phyloP scores from a whole-genome alignment of 2,329 filamentous ascomycete genomes.

The Aspergillus novoparasiticus region DNA sequence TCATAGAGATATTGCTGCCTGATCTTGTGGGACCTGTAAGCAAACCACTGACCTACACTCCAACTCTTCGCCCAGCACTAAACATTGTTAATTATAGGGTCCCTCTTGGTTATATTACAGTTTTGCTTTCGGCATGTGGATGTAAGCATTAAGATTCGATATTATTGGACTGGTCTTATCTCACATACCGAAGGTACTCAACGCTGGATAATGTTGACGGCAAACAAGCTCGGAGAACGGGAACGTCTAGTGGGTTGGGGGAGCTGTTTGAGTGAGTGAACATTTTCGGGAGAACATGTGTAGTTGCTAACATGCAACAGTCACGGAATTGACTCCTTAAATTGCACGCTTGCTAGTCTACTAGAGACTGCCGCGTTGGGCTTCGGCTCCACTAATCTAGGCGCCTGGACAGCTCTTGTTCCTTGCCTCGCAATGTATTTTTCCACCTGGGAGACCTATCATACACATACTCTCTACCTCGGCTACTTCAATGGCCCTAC shows the following conservation, averaged over 20 bases:
- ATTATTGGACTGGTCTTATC: conserved; percentile 3
- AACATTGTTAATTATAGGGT: conserved; percentile 54
- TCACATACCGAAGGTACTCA: conserved; percentile 62
- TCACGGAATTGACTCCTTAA: conserved; percentile 96
- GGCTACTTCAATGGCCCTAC: conserved; percentile 97
- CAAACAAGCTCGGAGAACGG: conserved; percentile 92
- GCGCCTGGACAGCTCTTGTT: conserved; percentile 87
- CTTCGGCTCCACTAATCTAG: conserved; percentile 78
- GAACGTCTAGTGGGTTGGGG: conserved; percentile 90
- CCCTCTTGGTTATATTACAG: conserved; percentile 94
- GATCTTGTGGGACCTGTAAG: conserved; percentile 86
- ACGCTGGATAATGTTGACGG: conserved; percentile 99
- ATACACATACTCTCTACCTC: conserved; percentile 94
- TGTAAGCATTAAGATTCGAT: conserved; percentile 56
- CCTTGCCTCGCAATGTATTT: conserved; percentile 98
- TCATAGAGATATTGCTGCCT: conserved; percentile 78
- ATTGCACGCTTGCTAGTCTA: conserved; percentile 90
- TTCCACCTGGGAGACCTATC: conserved; percentile 99
- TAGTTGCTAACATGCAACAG: conserved; percentile 40
- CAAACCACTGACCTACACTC: conserved; percentile 10
- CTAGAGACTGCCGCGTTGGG: conserved; percentile 93
- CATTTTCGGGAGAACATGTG: conserved; percentile 11
- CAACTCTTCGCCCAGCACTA: conserved; percentile 12
- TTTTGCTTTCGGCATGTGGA: conserved; percentile 94
- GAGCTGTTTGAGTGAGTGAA: conserved; percentile 82